These are phyloP conservation scores for Pisolithus marmoratus DNA, from an alignment of 768 basidiomycete genomes.

Conservation along the genomic window DNA sequence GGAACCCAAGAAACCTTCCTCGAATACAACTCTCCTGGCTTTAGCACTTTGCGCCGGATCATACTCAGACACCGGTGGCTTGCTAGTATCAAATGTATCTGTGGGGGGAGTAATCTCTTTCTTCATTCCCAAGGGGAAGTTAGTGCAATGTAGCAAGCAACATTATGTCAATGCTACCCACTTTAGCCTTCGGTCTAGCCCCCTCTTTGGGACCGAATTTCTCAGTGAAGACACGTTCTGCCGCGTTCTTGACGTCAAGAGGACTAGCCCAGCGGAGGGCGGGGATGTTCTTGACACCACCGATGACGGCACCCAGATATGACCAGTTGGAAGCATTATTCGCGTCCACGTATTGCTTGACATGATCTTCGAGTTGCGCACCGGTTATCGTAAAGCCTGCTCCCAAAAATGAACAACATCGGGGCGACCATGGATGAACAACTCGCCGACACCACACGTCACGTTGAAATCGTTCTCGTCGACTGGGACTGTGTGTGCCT, in stretches of 20 bases:
- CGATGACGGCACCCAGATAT: conserved; percentile 62
- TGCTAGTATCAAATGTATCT: conserved; percentile 4
- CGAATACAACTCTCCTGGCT: conserved; percentile 66
- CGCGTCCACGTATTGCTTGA: conserved; percentile 52
- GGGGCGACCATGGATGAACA: neutral
- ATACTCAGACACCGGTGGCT: conserved; percentile 27
- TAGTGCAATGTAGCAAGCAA: neutral
- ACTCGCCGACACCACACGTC: conserved; percentile 83
- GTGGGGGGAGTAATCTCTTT: conserved; percentile 29
- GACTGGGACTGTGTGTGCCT: conserved; percentile 53
- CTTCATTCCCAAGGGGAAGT: conserved; percentile 40
- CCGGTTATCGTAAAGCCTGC: conserved; percentile 76
- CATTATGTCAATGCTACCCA: conserved; percentile 18
- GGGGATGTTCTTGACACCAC: conserved; percentile 53
- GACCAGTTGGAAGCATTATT: conserved; percentile 66
- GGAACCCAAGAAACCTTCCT: conserved; percentile 88
- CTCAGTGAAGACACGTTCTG: conserved; percentile 62
- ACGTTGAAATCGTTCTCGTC: conserved; percentile 68
- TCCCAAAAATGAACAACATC: conserved; percentile 3
- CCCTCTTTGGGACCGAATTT: conserved; percentile 70
- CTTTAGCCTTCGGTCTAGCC: conserved; percentile 64
- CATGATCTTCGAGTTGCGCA: conserved; percentile 51
- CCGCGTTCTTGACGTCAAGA: conserved; percentile 77
- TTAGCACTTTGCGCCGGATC: conserved; percentile 32
- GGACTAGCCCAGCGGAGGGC: conserved; percentile 78